Base-by-base conservation (phyloP, 2,329 filamentous ascomycete species). In the Dryadomyces quercivorus region DNA sequence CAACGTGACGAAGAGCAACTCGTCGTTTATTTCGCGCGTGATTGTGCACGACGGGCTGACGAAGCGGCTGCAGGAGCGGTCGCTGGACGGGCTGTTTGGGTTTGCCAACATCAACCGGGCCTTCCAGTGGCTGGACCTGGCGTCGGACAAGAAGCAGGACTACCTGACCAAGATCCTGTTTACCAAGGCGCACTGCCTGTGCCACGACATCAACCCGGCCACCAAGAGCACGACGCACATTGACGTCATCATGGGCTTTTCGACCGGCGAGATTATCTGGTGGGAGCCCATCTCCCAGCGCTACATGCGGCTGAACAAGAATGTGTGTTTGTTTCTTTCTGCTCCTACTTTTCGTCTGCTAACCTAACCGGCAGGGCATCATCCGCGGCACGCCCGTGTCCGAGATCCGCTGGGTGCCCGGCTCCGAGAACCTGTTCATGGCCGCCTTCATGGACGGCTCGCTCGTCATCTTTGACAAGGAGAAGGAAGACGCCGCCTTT, bases 1-100 rank as follows among this genome's bases (percentile, higher is more conserved):
- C 70, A 97, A 94, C 68, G 93, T 98, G 68, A 84, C 92, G 52
- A 98, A 98, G 75, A 97, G 90, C 72, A 97, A 95, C 69, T 98
- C 93, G 10, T 95, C 92, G 0, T 98, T 96, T 65, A 93, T 98
- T 34, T 96, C 92, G n/a, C 77, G 93, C 54, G 92, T 96, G 36
- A 95, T 97, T 59, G 84, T 90, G 16, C 88, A 95, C 63, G 93
- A 98, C 63, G 77, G 77, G 5, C 69, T 94, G 54, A 77, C 79
- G 21, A 95, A 93, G 69, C 84, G 87, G 59, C 69, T 97, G 59
- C 79, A 81, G 50, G 93, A 97, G 36, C 83, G 88, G 58, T 81
- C 84, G 13, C 75, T 76, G 2, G 87, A 93, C 59, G 91, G 90
- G 1, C 69, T 93, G 3, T 95, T 93, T 69, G 88, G 86, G 2